Evolutionary conservation across 768 basidiomycete species (phyloP).

Genomic region (Boletus rex-veris): DNA sequence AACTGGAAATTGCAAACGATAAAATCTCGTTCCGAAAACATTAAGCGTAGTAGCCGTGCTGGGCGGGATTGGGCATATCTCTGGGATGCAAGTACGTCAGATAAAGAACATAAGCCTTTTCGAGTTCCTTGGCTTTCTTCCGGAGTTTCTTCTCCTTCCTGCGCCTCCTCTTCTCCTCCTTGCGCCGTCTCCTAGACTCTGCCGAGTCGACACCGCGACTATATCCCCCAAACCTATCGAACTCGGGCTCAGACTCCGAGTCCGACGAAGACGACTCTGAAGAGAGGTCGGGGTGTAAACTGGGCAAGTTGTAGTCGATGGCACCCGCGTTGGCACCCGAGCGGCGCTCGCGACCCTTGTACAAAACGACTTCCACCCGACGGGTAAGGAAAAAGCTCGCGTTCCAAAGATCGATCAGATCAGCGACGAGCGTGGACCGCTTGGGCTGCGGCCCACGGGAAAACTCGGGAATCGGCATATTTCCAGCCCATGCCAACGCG

Average conservation of each 20-base stretch:
- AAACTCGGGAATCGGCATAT: slow-evolving; percentile 59
- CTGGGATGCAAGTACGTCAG: slow-evolving; percentile 47
- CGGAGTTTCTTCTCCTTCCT: slow-evolving; percentile 63
- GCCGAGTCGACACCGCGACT: slow-evolving; percentile 43
- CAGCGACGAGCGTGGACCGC: slow-evolving; percentile 58
- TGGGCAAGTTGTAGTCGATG: slow-evolving; percentile 53
- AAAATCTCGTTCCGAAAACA: neutral
- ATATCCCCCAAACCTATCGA: slow-evolving; percentile 43
- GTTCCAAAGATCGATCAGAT: slow-evolving; percentile 81
- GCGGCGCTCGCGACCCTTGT: slow-evolving; percentile 73
- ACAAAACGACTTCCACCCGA: slow-evolving; percentile 77
- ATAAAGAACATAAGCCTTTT: slow-evolving; percentile 63
- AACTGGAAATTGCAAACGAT: neutral
- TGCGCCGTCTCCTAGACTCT: slow-evolving; percentile 51
- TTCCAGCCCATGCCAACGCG: slow-evolving; percentile 71
- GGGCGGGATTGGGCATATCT: slow-evolving; percentile 24
- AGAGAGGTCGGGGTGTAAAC: slow-evolving; percentile 41
- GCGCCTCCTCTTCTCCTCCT: slow-evolving; percentile 57
- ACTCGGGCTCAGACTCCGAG: slow-evolving; percentile 42
- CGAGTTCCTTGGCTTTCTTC: slow-evolving; percentile 55
- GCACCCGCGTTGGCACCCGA: slow-evolving; percentile 59
- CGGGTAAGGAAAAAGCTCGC: slow-evolving; percentile 68
- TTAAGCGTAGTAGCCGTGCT: slow-evolving; percentile 29
- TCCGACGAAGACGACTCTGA: slow-evolving; percentile 38
- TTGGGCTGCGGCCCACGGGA: slow-evolving; percentile 49